A percentile compares a stretch with the other conserved stretches of the same genome.
Conservation (phyloP, 768 basidiomycete genomes). For the Lentinula edodes region DNA sequence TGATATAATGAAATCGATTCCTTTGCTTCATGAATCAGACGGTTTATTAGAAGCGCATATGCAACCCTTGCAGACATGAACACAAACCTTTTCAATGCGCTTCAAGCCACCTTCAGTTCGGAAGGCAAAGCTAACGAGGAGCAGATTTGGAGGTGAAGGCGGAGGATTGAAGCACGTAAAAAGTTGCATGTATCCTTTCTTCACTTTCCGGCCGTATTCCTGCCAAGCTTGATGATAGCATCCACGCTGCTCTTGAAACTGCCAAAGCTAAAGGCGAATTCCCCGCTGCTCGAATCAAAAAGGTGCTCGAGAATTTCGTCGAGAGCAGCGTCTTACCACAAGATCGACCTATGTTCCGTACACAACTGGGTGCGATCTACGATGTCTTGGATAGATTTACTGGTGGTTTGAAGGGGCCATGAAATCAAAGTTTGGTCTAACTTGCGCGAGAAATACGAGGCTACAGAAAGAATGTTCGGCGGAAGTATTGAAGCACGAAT, state of each 20-base stretch:
- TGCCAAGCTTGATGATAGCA: constrained; percentile 79
- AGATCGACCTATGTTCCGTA: constrained; percentile 76
- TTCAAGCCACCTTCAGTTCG: too few species aligned
- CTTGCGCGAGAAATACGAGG: constrained; percentile 73
- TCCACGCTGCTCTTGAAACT: constrained; percentile 72
- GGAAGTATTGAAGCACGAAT: constrained; percentile 93
- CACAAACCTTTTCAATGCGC: too few species aligned
- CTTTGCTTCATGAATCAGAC: too few species aligned
- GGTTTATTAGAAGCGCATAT: too few species aligned
- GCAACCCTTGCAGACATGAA: too few species aligned
- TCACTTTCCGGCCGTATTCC: constrained; percentile 92
- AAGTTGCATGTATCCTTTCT: constrained; percentile 50
- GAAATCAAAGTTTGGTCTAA: constrained; percentile 74
- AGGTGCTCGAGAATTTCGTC: constrained; percentile 79
- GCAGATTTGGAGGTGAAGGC: neutral
- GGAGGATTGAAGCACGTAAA: neutral
- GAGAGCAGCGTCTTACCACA: constrained; percentile 75
- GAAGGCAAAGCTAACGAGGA: neutral
- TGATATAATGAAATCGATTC: too few species aligned
- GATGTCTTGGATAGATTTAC: constrained; percentile 77
- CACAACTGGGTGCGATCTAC: constrained; percentile 63
- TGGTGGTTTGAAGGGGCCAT: constrained; percentile 78
- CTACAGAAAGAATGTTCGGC: constrained; percentile 89
- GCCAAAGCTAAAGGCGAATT: constrained; percentile 82
- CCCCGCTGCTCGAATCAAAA: constrained; percentile 82